Evolutionary conservation across 2,329 filamentous ascomycete species (phyloP).

Genomic region (Verticillium isaacii): DNA sequence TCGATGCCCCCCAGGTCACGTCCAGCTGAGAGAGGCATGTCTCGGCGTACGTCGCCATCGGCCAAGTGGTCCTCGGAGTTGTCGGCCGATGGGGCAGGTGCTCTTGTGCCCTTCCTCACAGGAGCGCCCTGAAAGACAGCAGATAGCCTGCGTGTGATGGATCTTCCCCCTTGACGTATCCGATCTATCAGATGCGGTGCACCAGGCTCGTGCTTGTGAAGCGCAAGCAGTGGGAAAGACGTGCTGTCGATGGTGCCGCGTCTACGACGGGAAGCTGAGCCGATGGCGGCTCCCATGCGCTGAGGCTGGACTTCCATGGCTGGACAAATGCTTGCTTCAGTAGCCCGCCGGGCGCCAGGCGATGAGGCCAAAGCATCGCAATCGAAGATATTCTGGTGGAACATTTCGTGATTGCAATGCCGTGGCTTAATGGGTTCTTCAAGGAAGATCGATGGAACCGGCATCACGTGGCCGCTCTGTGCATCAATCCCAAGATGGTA

Average conservation of each 20-base stretch:
- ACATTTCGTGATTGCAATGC: slow-evolving; percentile 13
- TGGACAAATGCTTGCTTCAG: not conserved
- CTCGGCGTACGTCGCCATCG: not conserved
- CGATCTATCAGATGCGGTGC: not conserved
- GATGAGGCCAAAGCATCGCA: not conserved
- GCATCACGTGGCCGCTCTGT: slow-evolving; percentile 13
- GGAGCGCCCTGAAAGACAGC: slow-evolving; percentile 6
- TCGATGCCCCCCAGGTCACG: no score
- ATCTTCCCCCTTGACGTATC: not conserved
- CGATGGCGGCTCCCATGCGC: not conserved
- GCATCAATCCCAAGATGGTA: slow-evolving; percentile 27
- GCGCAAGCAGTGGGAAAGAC: not conserved
- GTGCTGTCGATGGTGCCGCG: not conserved
- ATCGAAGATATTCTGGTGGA: slow-evolving; percentile 18
- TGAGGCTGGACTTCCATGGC: no score
- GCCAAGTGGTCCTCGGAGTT: not conserved
- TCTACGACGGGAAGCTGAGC: not conserved
- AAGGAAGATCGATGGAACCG: slow-evolving; percentile 4
- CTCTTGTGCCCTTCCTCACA: not conserved
- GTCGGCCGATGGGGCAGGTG: slow-evolving; percentile 1
- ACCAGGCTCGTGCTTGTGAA: not conserved
- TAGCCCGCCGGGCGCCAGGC: slow-evolving; percentile 1
- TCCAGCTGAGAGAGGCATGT: not conserved
- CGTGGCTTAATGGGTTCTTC: slow-evolving; percentile 11
- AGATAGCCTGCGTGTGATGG: slow-evolving; percentile 6